Conservation (phyloP, 345 rosid species). For the Hibiscus tridactylites region DNA sequence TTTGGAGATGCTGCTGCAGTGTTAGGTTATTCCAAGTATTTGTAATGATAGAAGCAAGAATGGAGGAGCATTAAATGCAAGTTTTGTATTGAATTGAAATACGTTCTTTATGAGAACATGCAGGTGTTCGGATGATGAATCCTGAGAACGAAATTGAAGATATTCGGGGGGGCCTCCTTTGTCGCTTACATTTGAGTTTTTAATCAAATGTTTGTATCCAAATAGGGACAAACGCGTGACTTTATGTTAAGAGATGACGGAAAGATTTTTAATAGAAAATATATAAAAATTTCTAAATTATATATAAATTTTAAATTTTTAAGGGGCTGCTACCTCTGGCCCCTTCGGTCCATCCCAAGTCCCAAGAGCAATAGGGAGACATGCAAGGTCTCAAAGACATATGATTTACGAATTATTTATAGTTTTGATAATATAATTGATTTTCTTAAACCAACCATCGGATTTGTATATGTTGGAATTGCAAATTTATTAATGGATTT, state of each 20-base stretch:
- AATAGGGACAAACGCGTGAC: neutral
- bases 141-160: slow-evolving; percentile 30
- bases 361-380: neutral
- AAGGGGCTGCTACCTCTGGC: no score
- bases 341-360: neutral
- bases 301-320: no score
- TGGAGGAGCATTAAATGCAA: slow-evolving; percentile 44
- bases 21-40: slow-evolving; percentile 23
- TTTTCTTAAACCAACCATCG: neutral
- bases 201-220: slow-evolving; percentile 10
- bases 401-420: no score
- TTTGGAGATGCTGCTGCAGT: neutral
- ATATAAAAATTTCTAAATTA: no score
- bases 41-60: slow-evolving; percentile 27
- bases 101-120: slow-evolving; percentile 52
- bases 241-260: no score
- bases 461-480: neutral
- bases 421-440: neutral
- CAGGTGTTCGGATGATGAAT: slow-evolving; percentile 36
- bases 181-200: slow-evolving; percentile 14
- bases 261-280: no score
- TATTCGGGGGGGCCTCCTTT: slow-evolving; percentile 31
- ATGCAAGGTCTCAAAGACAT: slow-evolving; percentile 2
- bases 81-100: slow-evolving; percentile 26
- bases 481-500: neutral